Evolutionary conservation across 257 asterid species (phyloP).

Genomic region (Haberlea rhodopensis): DNA sequence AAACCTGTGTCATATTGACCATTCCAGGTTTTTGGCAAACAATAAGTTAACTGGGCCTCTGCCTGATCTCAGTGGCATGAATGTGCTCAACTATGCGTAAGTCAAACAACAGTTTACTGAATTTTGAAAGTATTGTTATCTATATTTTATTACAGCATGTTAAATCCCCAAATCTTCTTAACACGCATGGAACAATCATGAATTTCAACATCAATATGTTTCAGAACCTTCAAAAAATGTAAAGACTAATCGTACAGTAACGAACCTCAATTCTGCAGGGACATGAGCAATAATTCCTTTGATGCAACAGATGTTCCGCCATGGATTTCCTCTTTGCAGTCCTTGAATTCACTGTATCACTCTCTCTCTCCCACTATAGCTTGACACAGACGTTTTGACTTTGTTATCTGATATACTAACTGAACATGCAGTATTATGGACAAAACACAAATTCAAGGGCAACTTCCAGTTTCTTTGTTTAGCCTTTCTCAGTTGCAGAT

Average conservation of each 20-base stretch:
- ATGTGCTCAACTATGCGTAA: constrained; percentile 63
- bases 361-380: constrained; percentile 18
- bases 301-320: constrained; percentile 46
- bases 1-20: constrained; percentile 16
- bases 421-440: constrained; percentile 69
- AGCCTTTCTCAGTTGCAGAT: constrained; percentile 62
- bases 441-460: constrained; percentile 47
- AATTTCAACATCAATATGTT: too few relatives aligned
- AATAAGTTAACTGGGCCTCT: constrained; percentile 63
- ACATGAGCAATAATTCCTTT: constrained; percentile 77
- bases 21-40: constrained; percentile 66
- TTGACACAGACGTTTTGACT: neutral
- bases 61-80: constrained; percentile 71
- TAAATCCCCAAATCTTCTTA: too few relatives aligned
- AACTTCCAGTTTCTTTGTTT: constrained; percentile 54
- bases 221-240: neutral
- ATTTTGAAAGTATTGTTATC: neutral
- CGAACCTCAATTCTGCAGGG: constrained; percentile 47
- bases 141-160: neutral
- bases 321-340: constrained; percentile 58
- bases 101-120: constrained; percentile 23
- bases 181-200: neutral
- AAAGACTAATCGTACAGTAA: neutral
- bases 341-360: constrained; percentile 68
- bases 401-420: constrained; percentile 13